Evolutionary conservation across 208 protist genomes (phyloP).

Genomic region (Leishmania martiniquensis): DNA sequence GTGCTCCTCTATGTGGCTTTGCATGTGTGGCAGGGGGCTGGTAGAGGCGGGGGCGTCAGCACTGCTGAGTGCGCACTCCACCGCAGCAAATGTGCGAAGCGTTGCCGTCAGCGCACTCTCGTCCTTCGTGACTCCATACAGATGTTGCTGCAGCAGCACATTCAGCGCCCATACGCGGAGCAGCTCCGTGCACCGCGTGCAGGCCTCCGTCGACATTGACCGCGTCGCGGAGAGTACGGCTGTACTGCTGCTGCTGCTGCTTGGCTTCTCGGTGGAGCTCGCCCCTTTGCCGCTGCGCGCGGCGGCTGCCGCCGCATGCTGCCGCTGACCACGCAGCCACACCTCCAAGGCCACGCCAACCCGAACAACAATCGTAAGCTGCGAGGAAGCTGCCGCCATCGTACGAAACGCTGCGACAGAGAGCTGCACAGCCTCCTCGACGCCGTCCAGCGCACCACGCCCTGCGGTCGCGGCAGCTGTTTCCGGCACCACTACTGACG

Average conservation of each 20-base stretch:
- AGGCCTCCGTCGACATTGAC: neutral
- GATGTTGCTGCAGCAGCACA: conserved; percentile 10
- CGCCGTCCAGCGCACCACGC: neutral
- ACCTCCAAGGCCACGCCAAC: conserved; percentile 25
- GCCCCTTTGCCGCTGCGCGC: conserved; percentile 1
- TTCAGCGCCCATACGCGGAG: conserved; percentile 11
- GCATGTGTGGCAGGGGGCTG: neutral
- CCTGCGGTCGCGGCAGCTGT: neutral
- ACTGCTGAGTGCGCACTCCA: conserved; percentile 13
- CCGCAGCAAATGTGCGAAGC: conserved; percentile 10
- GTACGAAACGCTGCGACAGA: conserved; percentile 26
- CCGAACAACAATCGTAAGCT: conserved; percentile 12
- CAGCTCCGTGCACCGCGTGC: conserved; percentile 15
- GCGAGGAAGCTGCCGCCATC: conserved; percentile 18
- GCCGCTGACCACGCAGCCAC: conserved; percentile 26
- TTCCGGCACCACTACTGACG: neutral
- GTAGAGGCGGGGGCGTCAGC: neutral
- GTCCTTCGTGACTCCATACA: neutral
- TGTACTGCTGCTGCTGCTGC: conserved; percentile 1
- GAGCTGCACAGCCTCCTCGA: conserved; percentile 5
- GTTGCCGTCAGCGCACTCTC: conserved; percentile 18
- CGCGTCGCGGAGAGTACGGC: neutral
- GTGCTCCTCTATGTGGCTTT: conserved; percentile 3
- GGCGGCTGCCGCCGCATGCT: neutral
- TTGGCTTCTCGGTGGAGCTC: conserved; percentile 2